Percentiles rank a stretch among this genome's conserved stretches.
Conservation (phyloP, 2,329 filamentous ascomycete genomes). For the Fusarium hostae region DNA sequence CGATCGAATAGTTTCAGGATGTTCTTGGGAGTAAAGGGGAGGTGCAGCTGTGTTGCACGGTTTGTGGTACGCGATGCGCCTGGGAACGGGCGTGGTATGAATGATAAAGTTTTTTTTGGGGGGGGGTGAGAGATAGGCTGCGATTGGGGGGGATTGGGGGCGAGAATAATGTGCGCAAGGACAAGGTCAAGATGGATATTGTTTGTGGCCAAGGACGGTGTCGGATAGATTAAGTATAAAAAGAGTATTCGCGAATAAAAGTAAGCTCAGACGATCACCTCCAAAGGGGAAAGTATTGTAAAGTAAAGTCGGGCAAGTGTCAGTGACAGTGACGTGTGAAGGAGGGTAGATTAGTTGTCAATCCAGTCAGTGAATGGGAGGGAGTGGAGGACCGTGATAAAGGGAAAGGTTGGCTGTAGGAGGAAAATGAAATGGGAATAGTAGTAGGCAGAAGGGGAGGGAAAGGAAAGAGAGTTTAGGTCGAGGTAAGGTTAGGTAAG, state of each 20-base stretch:
- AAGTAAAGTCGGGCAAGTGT: not conserved
- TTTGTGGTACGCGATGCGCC: conserved; percentile 22
- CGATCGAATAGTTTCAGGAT: not conserved
- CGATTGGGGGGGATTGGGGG: conserved; percentile 1
- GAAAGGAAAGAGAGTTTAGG: conserved; percentile 29
- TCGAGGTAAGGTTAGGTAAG: conserved; percentile 27
- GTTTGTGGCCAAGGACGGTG: not conserved
- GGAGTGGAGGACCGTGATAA: conserved; percentile 5
- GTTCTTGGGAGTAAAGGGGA: not conserved
- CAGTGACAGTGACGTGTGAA: conserved; percentile 19
- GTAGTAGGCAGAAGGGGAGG: conserved; percentile 21
- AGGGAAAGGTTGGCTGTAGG: conserved; percentile 8
- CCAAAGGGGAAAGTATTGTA: not conserved
- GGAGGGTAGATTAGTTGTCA: not conserved
- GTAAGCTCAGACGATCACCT: conserved; percentile 24
- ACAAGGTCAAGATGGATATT: not conserved
- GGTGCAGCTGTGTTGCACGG: conserved; percentile 29
- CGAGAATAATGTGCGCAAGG: conserved; percentile 1
- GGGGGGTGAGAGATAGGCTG: conserved; percentile 19
- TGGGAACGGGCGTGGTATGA: conserved; percentile 3
- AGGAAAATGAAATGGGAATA: conserved; percentile 18
- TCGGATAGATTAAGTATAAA: conserved; percentile 18
- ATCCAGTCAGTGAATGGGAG: not conserved
- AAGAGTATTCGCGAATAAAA: conserved; percentile 8
- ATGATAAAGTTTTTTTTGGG: conserved; percentile 33